Base-by-base conservation (phyloP, 768 basidiomycete genomes). In the Amyloporia xantha region DNA sequence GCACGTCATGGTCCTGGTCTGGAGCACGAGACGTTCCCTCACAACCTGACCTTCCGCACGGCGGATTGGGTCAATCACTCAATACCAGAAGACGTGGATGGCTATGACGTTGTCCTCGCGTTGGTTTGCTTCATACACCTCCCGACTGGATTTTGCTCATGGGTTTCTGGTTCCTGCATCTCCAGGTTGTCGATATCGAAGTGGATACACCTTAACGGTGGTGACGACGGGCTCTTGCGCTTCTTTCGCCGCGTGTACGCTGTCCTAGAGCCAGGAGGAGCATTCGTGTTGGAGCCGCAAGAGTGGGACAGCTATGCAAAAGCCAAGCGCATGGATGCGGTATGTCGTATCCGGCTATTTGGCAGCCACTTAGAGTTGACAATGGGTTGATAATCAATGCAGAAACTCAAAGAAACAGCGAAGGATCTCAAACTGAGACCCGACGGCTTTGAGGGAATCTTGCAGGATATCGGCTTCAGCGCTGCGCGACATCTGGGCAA, bases 131-230 rank as follows among this genome's bases (percentile, higher is more conserved):
- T 26, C 15, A 42, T 40, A 12, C 4, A 2, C 37, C 17, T 4
- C 21, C 20, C 17, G 4, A 12, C n/a, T 30, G 19, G 24, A 35
- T 3, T 3, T 15, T 50, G 39, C 5, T 20, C 28, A 19, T 35
- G 6, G 6, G 15, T 36, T 15, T 19, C 26, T 33, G 41, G n/a
- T 7, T 23, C 36, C 21, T 12, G 19, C 4, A 19, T 45, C 21
- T 25, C 2, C 60, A 92, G 90, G 1, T 81, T 95, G 55, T 94
- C 91, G 0, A 67, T 94, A 38, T 80, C 91, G 0, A 95, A 93
- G 66, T 95, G 92, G 92, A 89, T 94, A 25, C 92, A 95, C 64
- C 70, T 95, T 9, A 83, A 92, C 54, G 71, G 72, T 10, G 85
- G 86, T 9, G 92, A 96, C 58, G 76, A 76, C 1, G 91, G 81